phyloP scores from a whole-genome alignment of 768 basidiomycete genomes.

The Mycena metata region DNA sequence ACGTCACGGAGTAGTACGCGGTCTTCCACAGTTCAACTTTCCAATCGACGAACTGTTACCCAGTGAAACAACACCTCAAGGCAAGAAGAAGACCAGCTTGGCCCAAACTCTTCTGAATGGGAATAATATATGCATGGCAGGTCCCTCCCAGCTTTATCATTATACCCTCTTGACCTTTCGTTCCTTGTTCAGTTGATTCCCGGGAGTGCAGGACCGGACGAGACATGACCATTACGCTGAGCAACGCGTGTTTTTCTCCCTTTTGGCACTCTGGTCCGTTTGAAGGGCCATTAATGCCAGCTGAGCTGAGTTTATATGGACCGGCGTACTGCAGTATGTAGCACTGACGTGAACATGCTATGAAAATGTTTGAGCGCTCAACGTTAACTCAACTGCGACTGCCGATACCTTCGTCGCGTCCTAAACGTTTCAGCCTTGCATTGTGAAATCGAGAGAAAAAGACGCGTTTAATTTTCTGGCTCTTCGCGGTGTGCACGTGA shows the following conservation, averaged over 20 bases:
- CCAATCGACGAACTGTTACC: slow-evolving; percentile 2
- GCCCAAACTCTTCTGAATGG: slow-evolving; percentile 93
- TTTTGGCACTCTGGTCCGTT: too few species aligned
- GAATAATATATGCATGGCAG: slow-evolving; percentile 96
- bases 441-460: too few species aligned
- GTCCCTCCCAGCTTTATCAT: slow-evolving; percentile 42
- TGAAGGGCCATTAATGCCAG: too few species aligned
- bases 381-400: too few species aligned
- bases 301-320: too few species aligned
- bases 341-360: too few species aligned
- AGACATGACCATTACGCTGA: slow-evolving; percentile 23
- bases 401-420: too few species aligned
- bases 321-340: too few species aligned
- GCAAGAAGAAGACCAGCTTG: slow-evolving; percentile 83
- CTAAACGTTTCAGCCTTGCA: too few species aligned
- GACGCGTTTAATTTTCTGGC: too few species aligned
- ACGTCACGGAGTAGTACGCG: slow-evolving; percentile 95
- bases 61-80: slow-evolving; percentile 90
- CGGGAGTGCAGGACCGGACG: slow-evolving; percentile 77
- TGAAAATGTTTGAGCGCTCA: too few species aligned
- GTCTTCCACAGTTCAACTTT: background rate
- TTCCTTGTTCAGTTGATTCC: slow-evolving; percentile 71
- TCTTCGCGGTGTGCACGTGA: background rate
- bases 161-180: slow-evolving; percentile 16
- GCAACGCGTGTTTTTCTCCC: too few species aligned